Conservation (phyloP, 805 yeast species). For the Diddensiella transvaalensis region DNA sequence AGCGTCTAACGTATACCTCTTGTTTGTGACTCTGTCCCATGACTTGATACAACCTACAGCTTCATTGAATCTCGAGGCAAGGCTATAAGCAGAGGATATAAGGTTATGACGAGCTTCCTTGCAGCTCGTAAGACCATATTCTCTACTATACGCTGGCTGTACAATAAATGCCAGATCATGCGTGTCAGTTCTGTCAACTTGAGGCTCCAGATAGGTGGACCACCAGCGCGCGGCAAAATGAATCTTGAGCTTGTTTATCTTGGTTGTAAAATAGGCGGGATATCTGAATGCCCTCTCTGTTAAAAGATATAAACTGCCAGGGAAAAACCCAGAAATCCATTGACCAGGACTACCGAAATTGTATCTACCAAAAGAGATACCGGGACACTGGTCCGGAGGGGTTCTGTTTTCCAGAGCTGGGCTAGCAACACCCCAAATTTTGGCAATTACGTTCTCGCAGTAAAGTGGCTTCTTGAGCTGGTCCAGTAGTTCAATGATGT, state of each 20-base stretch:
- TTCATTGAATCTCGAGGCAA: slow-evolving; percentile 25
- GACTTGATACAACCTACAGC: slow-evolving; percentile 27
- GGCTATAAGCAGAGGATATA: slow-evolving; percentile 27
- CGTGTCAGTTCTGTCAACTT: slow-evolving; percentile 20
- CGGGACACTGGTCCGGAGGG: slow-evolving; percentile 1
- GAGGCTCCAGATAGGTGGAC: neutral
- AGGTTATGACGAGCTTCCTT: slow-evolving; percentile 19
- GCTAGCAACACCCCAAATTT: slow-evolving; percentile 18
- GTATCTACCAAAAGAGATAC: slow-evolving; percentile 3
- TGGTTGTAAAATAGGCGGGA: neutral
- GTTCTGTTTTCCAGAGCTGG: slow-evolving; percentile 13
- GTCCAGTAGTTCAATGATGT: neutral
- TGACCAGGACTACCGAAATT: neutral
- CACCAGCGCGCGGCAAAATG: slow-evolving; percentile 4
- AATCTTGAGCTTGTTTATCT: neutral
- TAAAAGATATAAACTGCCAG: slow-evolving; percentile 2
- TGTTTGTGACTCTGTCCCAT: slow-evolving; percentile 28
- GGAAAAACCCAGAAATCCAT: slow-evolving; percentile 8
- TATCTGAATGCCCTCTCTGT: slow-evolving; percentile 1
- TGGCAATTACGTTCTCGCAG: slow-evolving; percentile 13
- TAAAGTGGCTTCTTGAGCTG: neutral
- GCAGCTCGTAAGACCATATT: slow-evolving; percentile 20
- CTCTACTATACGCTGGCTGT: slow-evolving; percentile 26
- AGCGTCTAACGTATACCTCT: slow-evolving; percentile 19
- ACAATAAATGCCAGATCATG: slow-evolving; percentile 31